Evolutionary conservation across 2,329 filamentous ascomycete genomes (phyloP).

Genomic region (Hypomyces perniciosus): DNA sequence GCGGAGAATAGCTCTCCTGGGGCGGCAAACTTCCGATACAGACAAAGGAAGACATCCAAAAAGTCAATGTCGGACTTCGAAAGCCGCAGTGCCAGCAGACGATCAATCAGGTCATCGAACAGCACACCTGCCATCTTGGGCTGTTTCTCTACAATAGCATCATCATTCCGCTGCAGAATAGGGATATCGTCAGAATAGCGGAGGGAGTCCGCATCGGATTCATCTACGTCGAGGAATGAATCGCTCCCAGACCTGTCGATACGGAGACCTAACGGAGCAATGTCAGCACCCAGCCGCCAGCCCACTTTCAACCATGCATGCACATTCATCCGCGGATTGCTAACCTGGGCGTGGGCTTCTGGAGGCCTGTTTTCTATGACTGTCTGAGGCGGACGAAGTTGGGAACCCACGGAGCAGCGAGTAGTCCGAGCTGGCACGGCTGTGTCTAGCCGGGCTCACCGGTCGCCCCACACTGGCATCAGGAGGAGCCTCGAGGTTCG

Average conservation of each 20-base stretch:
- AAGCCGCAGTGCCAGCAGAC: slow-evolving; percentile 74
- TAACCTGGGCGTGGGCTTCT: slow-evolving; percentile 28
- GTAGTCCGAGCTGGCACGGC: slow-evolving; percentile 65
- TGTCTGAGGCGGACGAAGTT: slow-evolving; percentile 39
- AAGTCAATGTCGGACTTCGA: slow-evolving; percentile 89
- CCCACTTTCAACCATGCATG: neutral
- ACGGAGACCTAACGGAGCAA: slow-evolving; percentile 46
- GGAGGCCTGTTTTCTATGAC: slow-evolving; percentile 25
- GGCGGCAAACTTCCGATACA: slow-evolving; percentile 90
- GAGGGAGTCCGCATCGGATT: slow-evolving; percentile 62
- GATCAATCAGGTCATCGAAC: slow-evolving; percentile 74
- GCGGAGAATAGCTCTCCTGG: slow-evolving; percentile 72
- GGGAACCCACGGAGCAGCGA: slow-evolving; percentile 52
- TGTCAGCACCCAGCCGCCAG: slow-evolving; percentile 27
- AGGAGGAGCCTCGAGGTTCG: slow-evolving; percentile 52
- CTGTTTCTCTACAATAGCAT: slow-evolving; percentile 48
- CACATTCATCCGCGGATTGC: slow-evolving; percentile 7
- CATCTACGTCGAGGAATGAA: slow-evolving; percentile 62
- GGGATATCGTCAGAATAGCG: slow-evolving; percentile 62
- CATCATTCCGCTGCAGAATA: slow-evolving; percentile 60
- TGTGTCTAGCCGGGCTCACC: slow-evolving; percentile 58
- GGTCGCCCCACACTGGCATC: slow-evolving; percentile 46
- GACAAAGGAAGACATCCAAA: slow-evolving; percentile 77
- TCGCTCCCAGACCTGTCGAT: slow-evolving; percentile 42
- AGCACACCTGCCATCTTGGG: slow-evolving; percentile 47